These are phyloP conservation scores for Cucumis sativus DNA, from an alignment of 306 rosid genomes.

Conservation along the genomic window Cucumber_9930_V3 NC_026661.2:3719001-3719500, in stretches of 20 bases:
- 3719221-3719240: conserved; percentile 71
- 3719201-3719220: conserved; percentile 70
- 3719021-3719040: conserved; percentile 94
- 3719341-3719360: conserved; percentile 52
- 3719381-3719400: conserved; percentile 49
- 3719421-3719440: conserved; percentile 45
- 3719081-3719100: conserved; percentile 38
- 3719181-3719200: conserved; percentile 82
- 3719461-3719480: conserved; percentile 58
- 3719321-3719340: conserved; percentile 61
- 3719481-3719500: conserved; percentile 56
- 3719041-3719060: conserved; percentile 98
- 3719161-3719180: conserved; percentile 79
- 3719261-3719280: conserved; percentile 71
- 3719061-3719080: conserved; percentile 66
- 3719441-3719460: conserved; percentile 58
- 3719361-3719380: conserved; percentile 60
- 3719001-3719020: conserved; percentile 64
- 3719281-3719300: conserved; percentile 80
- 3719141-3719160: conserved; percentile 68
- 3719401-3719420: conserved; percentile 70
- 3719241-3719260: conserved; percentile 41
- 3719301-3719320: conserved; percentile 85
- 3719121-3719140: conserved; percentile 40
- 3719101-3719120: conserved; percentile 56